A percentile compares a stretch with the other conserved stretches of the same genome.
Conservation (phyloP, 805 yeast genomes). For the Barnettozyma vustinii region DNA sequence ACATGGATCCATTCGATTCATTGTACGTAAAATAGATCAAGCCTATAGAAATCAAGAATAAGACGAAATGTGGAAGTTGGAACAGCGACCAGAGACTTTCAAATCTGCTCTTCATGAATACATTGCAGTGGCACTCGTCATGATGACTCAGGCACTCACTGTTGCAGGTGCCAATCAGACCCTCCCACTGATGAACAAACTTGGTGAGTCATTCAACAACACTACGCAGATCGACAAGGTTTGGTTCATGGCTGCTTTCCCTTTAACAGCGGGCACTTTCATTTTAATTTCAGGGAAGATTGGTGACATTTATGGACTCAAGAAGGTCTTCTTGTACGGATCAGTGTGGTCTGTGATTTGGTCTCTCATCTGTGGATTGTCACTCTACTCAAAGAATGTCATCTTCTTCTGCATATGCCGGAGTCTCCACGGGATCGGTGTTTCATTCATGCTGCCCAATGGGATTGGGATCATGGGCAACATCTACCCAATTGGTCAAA, state of each 20-base stretch:
- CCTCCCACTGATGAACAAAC: slow-evolving; percentile 30
- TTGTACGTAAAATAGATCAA: too few relatives aligned
- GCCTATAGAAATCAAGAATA: too few relatives aligned
- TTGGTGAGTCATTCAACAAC: slow-evolving; percentile 29
- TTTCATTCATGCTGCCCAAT: slow-evolving; percentile 53
- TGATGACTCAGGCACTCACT: slow-evolving; percentile 34
- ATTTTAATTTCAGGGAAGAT: slow-evolving; percentile 62
- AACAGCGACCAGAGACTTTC: slow-evolving; percentile 15
- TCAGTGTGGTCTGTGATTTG: slow-evolving; percentile 51
- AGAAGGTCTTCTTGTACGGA: slow-evolving; percentile 47
- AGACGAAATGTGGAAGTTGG: slow-evolving; percentile 4
- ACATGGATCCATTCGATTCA: neutral
- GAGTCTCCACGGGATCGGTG: slow-evolving; percentile 60
- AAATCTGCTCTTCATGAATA: slow-evolving; percentile 20
- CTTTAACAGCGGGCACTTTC: slow-evolving; percentile 68
- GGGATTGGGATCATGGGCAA: slow-evolving; percentile 51
- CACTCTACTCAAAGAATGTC: slow-evolving; percentile 43
- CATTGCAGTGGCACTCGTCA: slow-evolving; percentile 25
- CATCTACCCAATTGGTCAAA: slow-evolving; percentile 38
- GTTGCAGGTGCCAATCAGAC: slow-evolving; percentile 38
- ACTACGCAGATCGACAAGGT: slow-evolving; percentile 29
- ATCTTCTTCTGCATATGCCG: slow-evolving; percentile 47
- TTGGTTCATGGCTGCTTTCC: slow-evolving; percentile 72
- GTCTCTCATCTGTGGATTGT: slow-evolving; percentile 55
- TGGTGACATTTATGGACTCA: slow-evolving; percentile 70